A percentile compares a stretch with the other conserved stretches of the same genome.
Conservation (phyloP, 768 basidiomycete species). For the Pleurotus tuber-regium region DNA sequence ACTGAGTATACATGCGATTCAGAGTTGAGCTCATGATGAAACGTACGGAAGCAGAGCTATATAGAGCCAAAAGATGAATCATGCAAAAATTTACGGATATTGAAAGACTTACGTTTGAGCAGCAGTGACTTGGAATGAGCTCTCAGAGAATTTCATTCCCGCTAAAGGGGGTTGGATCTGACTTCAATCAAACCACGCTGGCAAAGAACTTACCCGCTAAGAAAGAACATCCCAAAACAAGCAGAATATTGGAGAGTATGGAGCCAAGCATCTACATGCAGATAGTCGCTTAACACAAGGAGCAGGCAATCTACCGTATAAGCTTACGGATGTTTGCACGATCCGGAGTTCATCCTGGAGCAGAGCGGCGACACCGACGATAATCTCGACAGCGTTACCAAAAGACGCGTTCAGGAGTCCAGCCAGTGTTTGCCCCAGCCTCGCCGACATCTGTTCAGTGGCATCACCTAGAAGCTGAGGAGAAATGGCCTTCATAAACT, state of each 20-base stretch:
- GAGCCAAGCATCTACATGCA: constrained; percentile 78
- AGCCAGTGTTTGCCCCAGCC: constrained; percentile 81
- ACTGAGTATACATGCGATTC: constrained; percentile 5
- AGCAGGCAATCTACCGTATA: background rate
- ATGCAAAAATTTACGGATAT: background rate
- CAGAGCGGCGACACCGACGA: constrained; percentile 85
- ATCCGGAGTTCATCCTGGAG: constrained; percentile 79
- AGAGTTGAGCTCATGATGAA: background rate
- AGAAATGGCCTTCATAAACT: constrained; percentile 7
- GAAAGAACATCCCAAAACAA: constrained; percentile 91
- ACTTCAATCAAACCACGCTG: too few relatives aligned
- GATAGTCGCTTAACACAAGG: background rate
- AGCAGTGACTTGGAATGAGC: constrained; percentile 76
- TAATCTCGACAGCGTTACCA: constrained; percentile 85
- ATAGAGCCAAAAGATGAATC: background rate
- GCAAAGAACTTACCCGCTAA: constrained; percentile 55
- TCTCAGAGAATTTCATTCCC: constrained; percentile 64
- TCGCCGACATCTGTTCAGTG: constrained; percentile 76
- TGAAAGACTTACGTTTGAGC: constrained; percentile 72
- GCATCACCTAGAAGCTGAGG: constrained; percentile 72
- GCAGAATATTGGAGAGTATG: constrained; percentile 84
- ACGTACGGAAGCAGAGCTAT: constrained; percentile 3
- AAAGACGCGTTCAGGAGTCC: constrained; percentile 86
- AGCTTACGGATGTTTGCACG: constrained; percentile 82
- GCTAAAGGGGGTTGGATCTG: constrained; percentile 40